Percentiles rank a stretch among this genome's conserved stretches.
Conservation (phyloP, 1,139 yeast genomes). For the Scheffersomyces titani region DNA sequence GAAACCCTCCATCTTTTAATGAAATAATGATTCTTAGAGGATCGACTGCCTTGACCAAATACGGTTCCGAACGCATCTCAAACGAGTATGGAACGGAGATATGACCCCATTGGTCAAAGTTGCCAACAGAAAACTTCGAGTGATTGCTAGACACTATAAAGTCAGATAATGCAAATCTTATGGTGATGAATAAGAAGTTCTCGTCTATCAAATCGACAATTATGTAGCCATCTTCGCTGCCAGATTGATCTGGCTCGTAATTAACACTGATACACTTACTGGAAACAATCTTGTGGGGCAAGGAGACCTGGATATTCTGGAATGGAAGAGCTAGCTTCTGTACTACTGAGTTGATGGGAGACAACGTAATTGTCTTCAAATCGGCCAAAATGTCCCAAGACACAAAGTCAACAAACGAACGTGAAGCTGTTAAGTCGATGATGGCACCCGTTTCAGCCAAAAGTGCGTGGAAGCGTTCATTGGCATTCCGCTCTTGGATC, state of each 20-base stretch:
- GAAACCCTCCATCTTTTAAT: conserved; percentile 70
- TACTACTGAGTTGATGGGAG: conserved; percentile 28
- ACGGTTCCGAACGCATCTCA: conserved; percentile 63
- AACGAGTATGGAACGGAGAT: conserved; percentile 74
- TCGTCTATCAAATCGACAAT: conserved; percentile 22
- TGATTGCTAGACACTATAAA: conserved; percentile 22
- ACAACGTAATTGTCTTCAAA: conserved; percentile 27
- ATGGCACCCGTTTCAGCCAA: conserved; percentile 27
- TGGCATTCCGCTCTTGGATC: conserved; percentile 3
- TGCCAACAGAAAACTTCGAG: conserved; percentile 23
- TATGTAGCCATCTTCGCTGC: conserved; percentile 14
- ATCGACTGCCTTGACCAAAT: conserved; percentile 50
- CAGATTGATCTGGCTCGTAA: conserved; percentile 1
- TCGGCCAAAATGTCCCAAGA: conserved; percentile 33
- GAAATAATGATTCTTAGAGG: conserved; percentile 50
- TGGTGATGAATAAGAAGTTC: conserved; percentile 32
- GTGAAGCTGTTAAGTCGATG: conserved; percentile 17
- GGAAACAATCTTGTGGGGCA: conserved; percentile 37
- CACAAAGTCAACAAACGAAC: conserved; percentile 23
- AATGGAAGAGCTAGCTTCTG: conserved; percentile 26
- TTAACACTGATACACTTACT: conserved; percentile 22
- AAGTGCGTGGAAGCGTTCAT: conserved; percentile 25
- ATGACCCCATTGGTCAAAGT: conserved; percentile 56
- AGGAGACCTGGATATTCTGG: conserved; percentile 28
- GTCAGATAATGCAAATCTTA: conserved; percentile 30